phyloP scores from a whole-genome alignment of 371 early-diverging fungal species.

The Actinomortierella ambigua region DNA sequence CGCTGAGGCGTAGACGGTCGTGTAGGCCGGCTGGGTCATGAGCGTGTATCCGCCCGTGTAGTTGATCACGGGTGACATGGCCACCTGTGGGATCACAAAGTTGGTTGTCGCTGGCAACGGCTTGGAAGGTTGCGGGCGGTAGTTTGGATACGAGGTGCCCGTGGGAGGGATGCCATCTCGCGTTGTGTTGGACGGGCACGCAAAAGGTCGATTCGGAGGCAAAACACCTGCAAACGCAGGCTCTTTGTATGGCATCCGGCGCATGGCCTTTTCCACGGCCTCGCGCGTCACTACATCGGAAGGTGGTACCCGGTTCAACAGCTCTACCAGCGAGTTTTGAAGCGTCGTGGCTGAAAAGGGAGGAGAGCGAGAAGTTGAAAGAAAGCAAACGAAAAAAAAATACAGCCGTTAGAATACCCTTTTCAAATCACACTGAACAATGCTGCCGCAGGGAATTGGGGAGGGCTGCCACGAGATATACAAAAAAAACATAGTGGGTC shows the following conservation, averaged over 20 bases:
- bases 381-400: not conserved
- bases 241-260: constrained; percentile 51
- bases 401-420: no score
- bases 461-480: not conserved
- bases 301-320: constrained; percentile 52
- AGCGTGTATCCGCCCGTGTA: constrained; percentile 41
- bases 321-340: constrained; percentile 47
- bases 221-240: constrained; percentile 57
- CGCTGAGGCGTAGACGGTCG: constrained; percentile 14
- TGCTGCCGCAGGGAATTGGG: no score
- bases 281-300: constrained; percentile 46
- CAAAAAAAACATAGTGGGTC: no score
- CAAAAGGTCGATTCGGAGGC: constrained; percentile 60
- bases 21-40: constrained; percentile 20
- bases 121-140: constrained; percentile 8
- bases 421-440: no score
- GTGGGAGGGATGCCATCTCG: constrained; percentile 27
- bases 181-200: constrained; percentile 51
- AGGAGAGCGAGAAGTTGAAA: not conserved
- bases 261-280: constrained; percentile 54
- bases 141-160: constrained; percentile 11
- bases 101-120: not conserved
- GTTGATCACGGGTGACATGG: constrained; percentile 35
- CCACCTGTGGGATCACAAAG: constrained; percentile 28
- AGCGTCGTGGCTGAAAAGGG: constrained; percentile 48